phyloP scores from a whole-genome alignment of 352 stramenopile species.

The Phytophthora tubulina region DNA sequence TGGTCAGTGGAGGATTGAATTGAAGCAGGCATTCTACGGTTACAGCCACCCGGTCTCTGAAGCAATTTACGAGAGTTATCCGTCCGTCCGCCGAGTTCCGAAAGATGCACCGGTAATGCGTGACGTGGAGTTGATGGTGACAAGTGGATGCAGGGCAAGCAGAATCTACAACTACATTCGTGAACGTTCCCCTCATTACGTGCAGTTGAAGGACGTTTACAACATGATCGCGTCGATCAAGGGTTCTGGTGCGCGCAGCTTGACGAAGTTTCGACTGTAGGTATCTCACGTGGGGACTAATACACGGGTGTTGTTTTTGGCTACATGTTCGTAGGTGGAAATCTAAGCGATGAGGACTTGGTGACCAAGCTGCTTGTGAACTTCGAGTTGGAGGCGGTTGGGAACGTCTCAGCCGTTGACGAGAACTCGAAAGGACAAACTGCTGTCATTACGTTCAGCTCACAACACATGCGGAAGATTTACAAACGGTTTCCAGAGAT shows the following conservation, averaged over 20 bases:
- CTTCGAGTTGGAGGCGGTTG: neutral
- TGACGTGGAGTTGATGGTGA: constrained; percentile 17
- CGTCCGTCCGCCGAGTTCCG: neutral
- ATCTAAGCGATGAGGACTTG: constrained; percentile 4
- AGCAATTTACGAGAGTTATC: constrained; percentile 1
- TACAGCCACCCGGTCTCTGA: neutral
- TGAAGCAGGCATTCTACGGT: constrained; percentile 8
- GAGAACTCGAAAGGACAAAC: constrained; percentile 6
- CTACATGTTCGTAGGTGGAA: neutral
- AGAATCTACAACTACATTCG: constrained; percentile 13
- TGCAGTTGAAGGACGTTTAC: constrained; percentile 7
- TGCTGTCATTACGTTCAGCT: constrained; percentile 6
- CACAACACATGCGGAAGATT: constrained; percentile 11
- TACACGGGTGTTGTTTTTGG: neutral
- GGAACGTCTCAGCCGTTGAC: constrained; percentile 3
- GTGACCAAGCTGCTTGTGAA: constrained; percentile 1
- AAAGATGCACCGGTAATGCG: neutral
- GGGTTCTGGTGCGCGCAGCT: neutral
- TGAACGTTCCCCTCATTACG: neutral
- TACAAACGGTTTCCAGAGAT: constrained; percentile 13
- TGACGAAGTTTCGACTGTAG: neutral
- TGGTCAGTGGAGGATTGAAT: constrained; percentile 1
- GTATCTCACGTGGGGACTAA: neutral
- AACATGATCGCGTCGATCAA: constrained; percentile 14
- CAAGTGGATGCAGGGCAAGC: constrained; percentile 6